These are phyloP conservation scores for Cardamine occulta DNA, from an alignment of 345 rosid species.

Conservation along the genomic window DNA sequence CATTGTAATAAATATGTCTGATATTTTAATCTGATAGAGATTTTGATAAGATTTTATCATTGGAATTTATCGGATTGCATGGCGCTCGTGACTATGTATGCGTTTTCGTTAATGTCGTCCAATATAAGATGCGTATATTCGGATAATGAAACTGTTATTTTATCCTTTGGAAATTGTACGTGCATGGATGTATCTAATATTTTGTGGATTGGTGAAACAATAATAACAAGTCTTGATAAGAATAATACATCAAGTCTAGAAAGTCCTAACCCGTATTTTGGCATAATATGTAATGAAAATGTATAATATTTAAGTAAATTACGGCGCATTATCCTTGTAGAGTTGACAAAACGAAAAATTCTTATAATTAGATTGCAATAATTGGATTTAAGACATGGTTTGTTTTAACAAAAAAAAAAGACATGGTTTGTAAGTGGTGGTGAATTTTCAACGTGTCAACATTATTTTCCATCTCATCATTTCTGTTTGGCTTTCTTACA, in stretches of 20 bases:
- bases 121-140: background rate
- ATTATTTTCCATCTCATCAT: constrained; percentile 17
- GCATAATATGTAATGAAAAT: background rate
- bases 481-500: constrained; percentile 1
- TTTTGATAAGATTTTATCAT: background rate
- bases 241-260: background rate
- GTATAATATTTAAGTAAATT: background rate
- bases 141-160: background rate
- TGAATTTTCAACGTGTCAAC: constrained; percentile 24
- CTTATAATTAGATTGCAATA: constrained; percentile 21
- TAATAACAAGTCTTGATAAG: background rate
- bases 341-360: constrained; percentile 18
- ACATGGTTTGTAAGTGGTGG: constrained; percentile 33
- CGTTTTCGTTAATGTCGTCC: background rate
- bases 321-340: constrained; percentile 18
- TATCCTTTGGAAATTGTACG: background rate
- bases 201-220: background rate
- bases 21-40: background rate
- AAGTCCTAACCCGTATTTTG: background rate
- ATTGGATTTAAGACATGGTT: constrained; percentile 26
- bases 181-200: background rate
- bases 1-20: background rate
- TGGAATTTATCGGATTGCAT: background rate
- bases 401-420: too few species aligned
- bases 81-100: background rate